These are phyloP conservation scores for Aspergillus mulundensis DNA, from an alignment of 495 filamentous ascomycete species.

Conservation along the genomic window DNA sequence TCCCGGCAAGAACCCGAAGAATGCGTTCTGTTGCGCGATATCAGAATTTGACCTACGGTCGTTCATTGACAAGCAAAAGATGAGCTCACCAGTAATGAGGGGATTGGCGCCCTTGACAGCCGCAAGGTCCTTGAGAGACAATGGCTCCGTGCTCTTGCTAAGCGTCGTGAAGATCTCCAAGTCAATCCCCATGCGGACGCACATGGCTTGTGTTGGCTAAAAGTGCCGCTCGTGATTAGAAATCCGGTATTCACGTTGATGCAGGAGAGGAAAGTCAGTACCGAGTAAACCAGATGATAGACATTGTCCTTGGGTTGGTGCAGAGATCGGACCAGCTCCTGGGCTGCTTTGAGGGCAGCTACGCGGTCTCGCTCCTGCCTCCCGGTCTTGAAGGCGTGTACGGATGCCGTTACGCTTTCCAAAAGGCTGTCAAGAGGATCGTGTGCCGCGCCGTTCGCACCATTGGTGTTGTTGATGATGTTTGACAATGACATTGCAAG, in stretches of 20 bases:
- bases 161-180: slow-evolving; percentile 18
- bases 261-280: not conserved
- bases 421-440: not conserved
- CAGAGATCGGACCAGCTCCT: slow-evolving; percentile 7
- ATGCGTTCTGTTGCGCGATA: slow-evolving; percentile 8
- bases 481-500: not conserved
- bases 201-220: slow-evolving; percentile 17
- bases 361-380: slow-evolving; percentile 15
- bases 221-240: not conserved
- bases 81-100: slow-evolving; percentile 10
- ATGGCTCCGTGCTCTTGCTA: not conserved
- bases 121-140: slow-evolving; percentile 15
- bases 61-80: not conserved
- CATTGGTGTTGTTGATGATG: not conserved
- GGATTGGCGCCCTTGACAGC: slow-evolving; percentile 10
- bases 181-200: slow-evolving; percentile 19
- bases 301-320: slow-evolving; percentile 15
- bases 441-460: not conserved
- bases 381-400: not conserved
- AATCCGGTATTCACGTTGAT: not conserved
- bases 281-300: slow-evolving; percentile 10
- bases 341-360: slow-evolving; percentile 14
- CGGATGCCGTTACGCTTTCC: not conserved
- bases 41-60: not conserved
- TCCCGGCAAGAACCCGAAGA: slow-evolving; percentile 18